A percentile compares a stretch with the other conserved stretches of the same genome.
phyloP scores from a whole-genome alignment of 202 grass and related monocot genomes.

The Panicum virgatum region DNA sequence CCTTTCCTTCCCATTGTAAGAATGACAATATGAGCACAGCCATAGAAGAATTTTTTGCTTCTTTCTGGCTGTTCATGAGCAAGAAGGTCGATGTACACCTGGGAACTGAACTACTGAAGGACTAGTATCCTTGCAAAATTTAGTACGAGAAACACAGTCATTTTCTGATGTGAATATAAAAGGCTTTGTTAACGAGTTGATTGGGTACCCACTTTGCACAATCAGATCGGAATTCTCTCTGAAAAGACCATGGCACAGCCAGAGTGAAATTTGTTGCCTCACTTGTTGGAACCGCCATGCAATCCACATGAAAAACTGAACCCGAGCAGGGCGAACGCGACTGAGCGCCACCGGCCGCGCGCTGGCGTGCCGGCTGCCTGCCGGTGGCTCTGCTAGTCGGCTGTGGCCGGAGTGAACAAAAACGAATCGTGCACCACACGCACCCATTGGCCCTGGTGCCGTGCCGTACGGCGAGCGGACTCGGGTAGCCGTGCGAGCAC shows the following conservation, averaged over 20 bases:
- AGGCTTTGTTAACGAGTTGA: neutral
- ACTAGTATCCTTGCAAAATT: neutral
- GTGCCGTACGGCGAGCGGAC: neutral
- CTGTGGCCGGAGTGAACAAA: too few species aligned
- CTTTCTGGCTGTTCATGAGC: neutral
- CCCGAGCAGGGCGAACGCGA: neutral
- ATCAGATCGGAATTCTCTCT: neutral
- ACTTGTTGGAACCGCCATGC: neutral
- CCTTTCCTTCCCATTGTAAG: neutral
- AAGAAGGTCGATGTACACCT: neutral
- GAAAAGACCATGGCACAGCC: neutral
- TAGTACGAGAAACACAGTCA: neutral
- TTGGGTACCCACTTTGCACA: too few species aligned
- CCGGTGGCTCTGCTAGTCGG: too few species aligned
- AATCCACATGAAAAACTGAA: neutral
- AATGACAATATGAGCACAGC: conserved; percentile 3
- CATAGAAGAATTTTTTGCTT: neutral
- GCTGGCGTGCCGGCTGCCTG: too few species aligned
- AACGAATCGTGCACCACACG: too few species aligned
- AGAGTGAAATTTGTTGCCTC: neutral
- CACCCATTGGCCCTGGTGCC: neutral
- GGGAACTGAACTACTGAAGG: neutral
- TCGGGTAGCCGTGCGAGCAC: neutral
- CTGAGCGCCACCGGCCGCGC: neutral
- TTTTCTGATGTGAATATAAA: neutral